Evolutionary conservation across 1,284 basidiomycete species (phyloP).

Genomic region (Chondrostereum purpureum): DNA sequence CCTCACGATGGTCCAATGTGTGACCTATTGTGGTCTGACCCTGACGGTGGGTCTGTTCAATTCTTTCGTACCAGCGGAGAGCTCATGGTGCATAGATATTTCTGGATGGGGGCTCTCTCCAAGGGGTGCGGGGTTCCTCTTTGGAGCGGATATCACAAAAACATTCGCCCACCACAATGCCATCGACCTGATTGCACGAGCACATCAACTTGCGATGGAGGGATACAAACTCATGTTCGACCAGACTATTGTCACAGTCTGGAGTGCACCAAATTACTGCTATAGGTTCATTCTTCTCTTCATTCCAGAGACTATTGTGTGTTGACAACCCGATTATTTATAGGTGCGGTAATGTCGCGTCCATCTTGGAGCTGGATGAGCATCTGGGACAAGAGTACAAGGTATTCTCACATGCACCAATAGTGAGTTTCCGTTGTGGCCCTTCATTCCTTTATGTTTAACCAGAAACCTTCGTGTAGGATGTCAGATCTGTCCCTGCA

Average conservation of each 20-base stretch:
- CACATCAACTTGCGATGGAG: constrained; percentile 98
- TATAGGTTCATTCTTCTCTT: constrained; percentile 62
- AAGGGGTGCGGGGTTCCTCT: constrained; percentile 91
- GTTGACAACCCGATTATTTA: constrained; percentile 3
- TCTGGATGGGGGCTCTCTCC: constrained; percentile 96
- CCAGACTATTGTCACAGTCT: constrained; percentile 92
- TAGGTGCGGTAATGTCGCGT: constrained; percentile 92
- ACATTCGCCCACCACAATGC: constrained; percentile 87
- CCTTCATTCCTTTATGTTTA: constrained; percentile 8
- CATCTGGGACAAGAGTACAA: constrained; percentile 88
- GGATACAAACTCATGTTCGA: constrained; percentile 99
- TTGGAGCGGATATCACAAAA: constrained; percentile 90
- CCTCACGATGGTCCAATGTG: constrained; percentile 99
- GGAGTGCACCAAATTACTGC: constrained; percentile 99
- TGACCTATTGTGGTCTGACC: constrained; percentile 97
- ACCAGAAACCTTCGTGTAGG: constrained; percentile 33
- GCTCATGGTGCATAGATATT: constrained; percentile 50
- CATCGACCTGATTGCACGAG: constrained; percentile 92
- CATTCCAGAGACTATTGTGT: background rate
- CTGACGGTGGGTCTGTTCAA: constrained; percentile 62
- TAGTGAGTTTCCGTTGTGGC: constrained; percentile 36
- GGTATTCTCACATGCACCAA: constrained; percentile 76
- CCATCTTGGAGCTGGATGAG: constrained; percentile 89
- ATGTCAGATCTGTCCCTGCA: constrained; percentile 81
- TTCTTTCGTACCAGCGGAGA: background rate